Evolutionary conservation across 768 basidiomycete species (phyloP).

Genomic region (Termitomyces sp.): DNA sequence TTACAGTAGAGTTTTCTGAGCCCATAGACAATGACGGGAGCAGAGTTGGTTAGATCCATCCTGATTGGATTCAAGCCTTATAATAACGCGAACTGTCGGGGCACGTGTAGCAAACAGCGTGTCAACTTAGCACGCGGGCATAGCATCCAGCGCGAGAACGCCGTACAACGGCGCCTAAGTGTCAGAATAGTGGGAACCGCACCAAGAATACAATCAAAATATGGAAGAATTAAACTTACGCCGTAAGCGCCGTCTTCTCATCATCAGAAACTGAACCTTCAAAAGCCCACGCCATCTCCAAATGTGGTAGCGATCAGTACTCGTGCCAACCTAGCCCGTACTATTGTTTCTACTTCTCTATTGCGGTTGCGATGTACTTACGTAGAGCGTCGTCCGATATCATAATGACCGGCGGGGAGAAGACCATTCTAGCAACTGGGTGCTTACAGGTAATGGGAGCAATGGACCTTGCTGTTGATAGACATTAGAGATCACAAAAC

Average conservation of each 20-base stretch:
- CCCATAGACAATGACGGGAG: neutral
- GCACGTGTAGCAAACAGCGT: neutral
- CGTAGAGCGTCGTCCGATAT: neutral
- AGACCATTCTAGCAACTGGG: neutral
- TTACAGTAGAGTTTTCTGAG: neutral
- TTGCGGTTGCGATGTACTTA: neutral
- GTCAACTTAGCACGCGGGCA: neutral
- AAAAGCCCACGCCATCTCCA: neutral
- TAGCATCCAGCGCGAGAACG: neutral
- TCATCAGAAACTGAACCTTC: neutral
- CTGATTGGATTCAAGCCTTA: constrained; percentile 3
- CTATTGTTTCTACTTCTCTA: neutral
- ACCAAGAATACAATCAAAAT: neutral
- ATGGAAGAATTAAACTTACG: neutral
- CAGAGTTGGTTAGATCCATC: neutral
- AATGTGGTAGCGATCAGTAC: constrained; percentile 1
- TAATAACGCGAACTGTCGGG: neutral
- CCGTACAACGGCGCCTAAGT: neutral
- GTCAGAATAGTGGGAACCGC: neutral
- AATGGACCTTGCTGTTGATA: neutral
- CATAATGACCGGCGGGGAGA: neutral
- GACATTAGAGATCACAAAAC: neutral
- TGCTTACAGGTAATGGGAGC: neutral
- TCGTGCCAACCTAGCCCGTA: neutral
- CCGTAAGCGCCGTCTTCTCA: neutral